Base-by-base conservation (phyloP, 805 yeast species). In the Naumovozyma baii region DNA sequence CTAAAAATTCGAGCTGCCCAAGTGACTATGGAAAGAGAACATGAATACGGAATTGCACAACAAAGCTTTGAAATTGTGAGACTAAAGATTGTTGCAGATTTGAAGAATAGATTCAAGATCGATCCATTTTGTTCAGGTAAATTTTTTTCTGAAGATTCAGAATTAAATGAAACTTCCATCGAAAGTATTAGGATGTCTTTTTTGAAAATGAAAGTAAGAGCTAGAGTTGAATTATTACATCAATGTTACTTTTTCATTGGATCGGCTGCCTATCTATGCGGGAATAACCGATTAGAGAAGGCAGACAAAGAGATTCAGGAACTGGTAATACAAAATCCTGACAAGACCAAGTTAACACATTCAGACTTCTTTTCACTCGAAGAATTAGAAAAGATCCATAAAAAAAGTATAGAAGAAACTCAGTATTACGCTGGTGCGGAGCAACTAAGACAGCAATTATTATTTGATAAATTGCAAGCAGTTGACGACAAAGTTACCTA, bases 201-300 rank as follows among this genome's bases (percentile, higher is more conserved):
- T 10, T 10, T 22, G 9, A 22, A 22, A 22, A 22, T 22, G 20
- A 46, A 44, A 32, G 39, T 47, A 3, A 47, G 58, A 36, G 47
- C 55, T 2, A 52, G 54, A 30, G 20, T 57, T 40, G 81, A 84
- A 37, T 51, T 76, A 9, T 61, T 84, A 13, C 96, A 92, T 55
- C 78, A 88, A 38, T 70, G 80, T 33, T 81, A 75, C 52, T 90
- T 88, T 53, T 74, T 86, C 45, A 64, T 83, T 18, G 96, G 85
- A 0, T 57, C 62, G 1, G 57, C 53, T 9, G 54, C 54, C 34
- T 60, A 57, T 32, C 50, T 51, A 33, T 18, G 49, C 16, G 63
- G 62, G 20, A 54, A 60, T 3, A 45, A 51, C 15, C 49, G 44
- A 39, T 33, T 59, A 9, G 62, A 54, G 32, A 35, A 42, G 3